Percentiles rank a stretch among this genome's conserved stretches.
phyloP scores from a whole-genome alignment of 805 yeast species.

The Limtongozyma cylindracea region DNA sequence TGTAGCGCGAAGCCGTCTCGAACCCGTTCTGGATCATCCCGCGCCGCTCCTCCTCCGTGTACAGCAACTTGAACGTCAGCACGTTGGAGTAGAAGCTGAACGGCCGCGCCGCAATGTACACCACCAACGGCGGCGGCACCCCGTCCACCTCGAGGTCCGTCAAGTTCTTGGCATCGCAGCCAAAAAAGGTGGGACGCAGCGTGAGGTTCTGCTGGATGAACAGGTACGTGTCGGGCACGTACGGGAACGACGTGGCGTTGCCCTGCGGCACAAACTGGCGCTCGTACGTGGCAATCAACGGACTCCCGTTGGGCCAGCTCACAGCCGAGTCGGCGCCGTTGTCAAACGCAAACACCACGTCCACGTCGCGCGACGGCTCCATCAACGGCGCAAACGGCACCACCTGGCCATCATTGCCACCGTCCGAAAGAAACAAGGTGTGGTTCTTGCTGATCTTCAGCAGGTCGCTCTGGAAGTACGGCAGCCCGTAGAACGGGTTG shows the following conservation, averaged over 20 bases:
- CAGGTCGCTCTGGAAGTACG: too few relatives aligned
- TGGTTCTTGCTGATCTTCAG: conserved; percentile 11
- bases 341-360: conserved; percentile 15
- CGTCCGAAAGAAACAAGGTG: conserved; percentile 13
- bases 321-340: conserved; percentile 12
- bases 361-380: conserved; percentile 11
- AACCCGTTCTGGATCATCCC: conserved; percentile 7
- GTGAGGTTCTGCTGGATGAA: conserved; percentile 5
- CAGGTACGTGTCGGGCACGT: conserved; percentile 5
- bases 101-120: conserved; percentile 9
- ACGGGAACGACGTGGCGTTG: conserved; percentile 6
- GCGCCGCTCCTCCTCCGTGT: conserved; percentile 5
- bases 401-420: conserved; percentile 17
- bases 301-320: conserved; percentile 20
- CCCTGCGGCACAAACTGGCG: conserved; percentile 5
- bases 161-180: conserved; percentile 6
- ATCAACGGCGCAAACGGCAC: conserved; percentile 15
- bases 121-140: conserved; percentile 5
- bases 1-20: conserved; percentile 6
- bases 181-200: conserved; percentile 6
- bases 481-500: conserved; percentile 13
- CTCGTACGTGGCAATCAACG: conserved; percentile 3
- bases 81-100: conserved; percentile 7
- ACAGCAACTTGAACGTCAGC: conserved; percentile 7
- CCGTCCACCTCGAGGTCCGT: conserved; percentile 3